Base-by-base conservation (phyloP, 2,329 filamentous ascomycete genomes). In the Fusarium longipes region DNA sequence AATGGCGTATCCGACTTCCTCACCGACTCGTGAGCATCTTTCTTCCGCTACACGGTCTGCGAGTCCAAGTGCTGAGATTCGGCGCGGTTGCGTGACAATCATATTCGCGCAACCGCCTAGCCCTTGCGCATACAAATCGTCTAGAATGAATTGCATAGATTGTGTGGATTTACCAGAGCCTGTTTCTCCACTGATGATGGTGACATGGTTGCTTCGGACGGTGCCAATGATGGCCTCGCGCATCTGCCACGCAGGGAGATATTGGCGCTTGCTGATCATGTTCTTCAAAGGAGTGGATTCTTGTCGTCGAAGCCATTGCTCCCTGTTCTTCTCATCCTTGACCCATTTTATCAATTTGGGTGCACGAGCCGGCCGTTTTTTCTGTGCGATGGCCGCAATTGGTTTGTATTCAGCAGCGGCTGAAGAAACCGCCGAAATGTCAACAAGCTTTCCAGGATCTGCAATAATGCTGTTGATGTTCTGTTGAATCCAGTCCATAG, bases 111-210 rank as follows among this genome's bases (percentile, higher is more conserved):
- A 87, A 14, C 86, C 87, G 4, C 95, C 96, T 10, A 96, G 83
- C 9, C 90, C 87, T 43, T 87, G 85, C 63, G 86, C 84, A 71
- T 97, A 97, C 66, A 98, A 82, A 71, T 98, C 93, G 73, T 99
- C 96, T 2, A 99, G 84, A 40, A 99, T 86, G 77, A 98, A 99
- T 77, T 99, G 96, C 32, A 98, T 93, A 4, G 93, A 96, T 77
- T 99, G 96, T 1, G 96, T 98, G 47, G 93, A 97, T 79, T 99
- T 99, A 75, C 96, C 96, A 18, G 93, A 97, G 52, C 96, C 96
- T 6, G 96, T 99, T 80, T 98, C 96, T 70, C 96, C 96, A 40
- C 94, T 96, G 71, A 99, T 96, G 73, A 99, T 97, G 1, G 93
- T 97, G 49, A 99, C 93, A 77, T 97, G 91, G 73, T 95, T 89